Percentiles rank a stretch among this genome's conserved stretches.
These are phyloP conservation scores for Vitis amurensis DNA, from an alignment of 164 flowering plant species.

Conservation along the genomic window DNA sequence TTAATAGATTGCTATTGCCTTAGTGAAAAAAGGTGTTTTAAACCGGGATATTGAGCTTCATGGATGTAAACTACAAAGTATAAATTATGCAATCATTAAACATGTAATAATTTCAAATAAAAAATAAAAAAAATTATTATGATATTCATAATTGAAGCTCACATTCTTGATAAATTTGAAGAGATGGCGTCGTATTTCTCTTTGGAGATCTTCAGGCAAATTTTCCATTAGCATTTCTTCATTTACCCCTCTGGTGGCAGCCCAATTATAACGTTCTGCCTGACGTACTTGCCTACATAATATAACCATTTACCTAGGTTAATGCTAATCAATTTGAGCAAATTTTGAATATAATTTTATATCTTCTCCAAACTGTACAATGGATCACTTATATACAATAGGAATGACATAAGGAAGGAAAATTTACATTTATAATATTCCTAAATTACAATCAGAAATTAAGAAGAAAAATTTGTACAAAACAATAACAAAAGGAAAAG, in stretches of 20 bases:
- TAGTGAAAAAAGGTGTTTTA: too few relatives aligned
- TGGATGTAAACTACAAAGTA: not conserved
- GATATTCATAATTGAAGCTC: constrained; percentile 10
- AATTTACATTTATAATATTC: too few relatives aligned
- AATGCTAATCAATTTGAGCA: too few relatives aligned
- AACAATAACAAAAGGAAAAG: too few relatives aligned
- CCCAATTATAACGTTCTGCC: constrained; percentile 79
- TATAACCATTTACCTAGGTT: not conserved
- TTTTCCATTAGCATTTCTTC: constrained; percentile 69
- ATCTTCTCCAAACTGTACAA: too few relatives aligned
- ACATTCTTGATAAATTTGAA: constrained; percentile 74
- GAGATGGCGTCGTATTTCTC: constrained; percentile 82
- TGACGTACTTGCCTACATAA: constrained; percentile 58
- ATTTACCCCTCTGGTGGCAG: constrained; percentile 75
- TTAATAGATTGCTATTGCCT: too few relatives aligned
- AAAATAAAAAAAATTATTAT: too few relatives aligned
- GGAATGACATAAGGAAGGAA: too few relatives aligned
- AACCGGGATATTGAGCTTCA: not conserved
- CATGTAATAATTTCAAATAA: not conserved
- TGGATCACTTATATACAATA: too few relatives aligned
- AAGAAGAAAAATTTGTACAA: too few relatives aligned
- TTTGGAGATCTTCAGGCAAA: constrained; percentile 85
- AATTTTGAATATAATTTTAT: too few relatives aligned
- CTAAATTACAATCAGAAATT: too few relatives aligned
- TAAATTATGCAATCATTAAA: not conserved